Base-by-base conservation (phyloP, 345 rosid species). In the Hibiscus trionum region DNA sequence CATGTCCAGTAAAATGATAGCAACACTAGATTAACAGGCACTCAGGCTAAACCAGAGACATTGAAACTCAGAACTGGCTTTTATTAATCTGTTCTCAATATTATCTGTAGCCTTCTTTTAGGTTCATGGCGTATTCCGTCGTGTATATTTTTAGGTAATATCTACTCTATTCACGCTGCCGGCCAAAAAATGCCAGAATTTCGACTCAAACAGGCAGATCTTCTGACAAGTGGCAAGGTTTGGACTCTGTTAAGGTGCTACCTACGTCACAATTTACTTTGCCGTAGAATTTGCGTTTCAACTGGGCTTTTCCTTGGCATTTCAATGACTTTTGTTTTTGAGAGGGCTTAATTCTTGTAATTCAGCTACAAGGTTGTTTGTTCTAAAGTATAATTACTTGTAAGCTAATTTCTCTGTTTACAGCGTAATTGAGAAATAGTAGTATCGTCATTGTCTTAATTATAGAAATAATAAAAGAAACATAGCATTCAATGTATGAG, bases 271-370 rank as follows among this genome's bases (percentile, higher is more conserved):
- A 39, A 17, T 19, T 19, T 66, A 24, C 26, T 66, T 66, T 47
- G 27, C 70, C 3, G 39, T 47, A 26, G 37, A 66, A 66, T 66
- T 26, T 39, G 37, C 31, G 56, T 24, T 67, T 26, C 39, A 47
- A 7, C 29, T 21, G 15, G 16, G n/a, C 24, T 26, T 26, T 67
- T 17, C 35, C 24, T 27, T 16, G 2, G 42, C 35, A 24, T 44
- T 66, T 47, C 37, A 50, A 47, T 47, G 71, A 47, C 57, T 66
- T 66, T 26, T 66, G 56, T 35, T 15, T 66, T 24, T 46, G 56
- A 21, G 37, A 46, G 67, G 47, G 3, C 47, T 44, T 44, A 44
- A 14, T 9, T 7, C 44, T 39, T 50, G 17, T 66, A 11, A 8
- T 16, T 17, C 15, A 66, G 47, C 55, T 21, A 66, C 37, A 21